These are phyloP conservation scores for Pythium dissimile DNA, from an alignment of 352 stramenopile genomes.

Conservation along the genomic window DNA sequence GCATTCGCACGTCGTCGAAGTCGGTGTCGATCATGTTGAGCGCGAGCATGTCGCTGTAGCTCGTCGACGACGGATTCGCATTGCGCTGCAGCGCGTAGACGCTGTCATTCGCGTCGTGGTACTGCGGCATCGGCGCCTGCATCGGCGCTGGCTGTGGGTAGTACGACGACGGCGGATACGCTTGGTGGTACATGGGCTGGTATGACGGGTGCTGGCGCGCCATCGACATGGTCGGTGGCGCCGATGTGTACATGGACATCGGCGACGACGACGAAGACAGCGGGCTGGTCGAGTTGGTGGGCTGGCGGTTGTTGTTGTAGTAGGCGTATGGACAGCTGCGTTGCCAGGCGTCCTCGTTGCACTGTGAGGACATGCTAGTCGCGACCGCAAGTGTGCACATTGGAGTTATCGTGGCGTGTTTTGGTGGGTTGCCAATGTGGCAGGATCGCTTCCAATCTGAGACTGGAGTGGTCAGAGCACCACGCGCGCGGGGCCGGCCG, in stretches of 20 bases:
- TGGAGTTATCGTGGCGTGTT: neutral
- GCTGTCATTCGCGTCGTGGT: neutral
- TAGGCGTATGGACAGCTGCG: conserved; percentile 12
- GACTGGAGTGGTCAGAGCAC: neutral
- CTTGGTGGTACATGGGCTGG: neutral
- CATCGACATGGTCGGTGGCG: neutral
- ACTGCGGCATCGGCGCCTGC: neutral
- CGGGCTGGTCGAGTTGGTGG: no score
- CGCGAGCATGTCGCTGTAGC: conserved; percentile 11
- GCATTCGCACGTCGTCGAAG: conserved; percentile 22
- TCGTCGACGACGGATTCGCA: neutral
- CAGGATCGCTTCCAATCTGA: neutral
- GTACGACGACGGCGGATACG: conserved; percentile 10
- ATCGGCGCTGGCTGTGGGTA: neutral
- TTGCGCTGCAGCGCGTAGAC: neutral
- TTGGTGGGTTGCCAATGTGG: neutral
- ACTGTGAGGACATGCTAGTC: conserved; percentile 12
- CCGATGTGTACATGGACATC: neutral
- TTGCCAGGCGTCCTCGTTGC: conserved; percentile 10
- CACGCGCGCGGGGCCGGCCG: neutral
- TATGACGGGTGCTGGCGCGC: neutral
- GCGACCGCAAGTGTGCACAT: conserved; percentile 14
- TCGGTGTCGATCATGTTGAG: conserved; percentile 10
- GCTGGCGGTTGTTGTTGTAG: conserved; percentile 5
- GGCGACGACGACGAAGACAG: neutral